These are phyloP conservation scores for Ustilago sp. DNA, from an alignment of 1,284 basidiomycete species.

Conservation along the genomic window DNA sequence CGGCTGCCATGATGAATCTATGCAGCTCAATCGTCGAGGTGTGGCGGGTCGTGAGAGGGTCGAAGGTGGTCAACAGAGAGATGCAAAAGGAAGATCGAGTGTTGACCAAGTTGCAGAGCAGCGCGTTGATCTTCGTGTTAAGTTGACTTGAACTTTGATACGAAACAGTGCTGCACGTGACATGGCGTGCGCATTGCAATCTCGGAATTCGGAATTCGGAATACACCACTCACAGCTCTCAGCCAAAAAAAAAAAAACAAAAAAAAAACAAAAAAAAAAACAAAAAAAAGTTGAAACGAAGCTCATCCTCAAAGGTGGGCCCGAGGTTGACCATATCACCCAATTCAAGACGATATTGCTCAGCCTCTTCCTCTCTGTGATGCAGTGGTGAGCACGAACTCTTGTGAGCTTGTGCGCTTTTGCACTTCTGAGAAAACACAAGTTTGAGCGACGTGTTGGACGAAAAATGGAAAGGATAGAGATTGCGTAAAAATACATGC, in stretches of 20 bases:
- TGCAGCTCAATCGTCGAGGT: neutral
- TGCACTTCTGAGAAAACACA: neutral
- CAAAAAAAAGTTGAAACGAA: neutral
- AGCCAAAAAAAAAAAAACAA: too few species aligned
- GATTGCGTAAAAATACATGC: conserved; percentile 43
- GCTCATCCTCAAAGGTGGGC: neutral
- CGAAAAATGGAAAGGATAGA: neutral
- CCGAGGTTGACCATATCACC: too few species aligned
- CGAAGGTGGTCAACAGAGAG: conserved; percentile 1
- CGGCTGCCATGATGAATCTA: conserved; percentile 17
- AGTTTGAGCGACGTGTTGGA: neutral
- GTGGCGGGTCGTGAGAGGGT: neutral
- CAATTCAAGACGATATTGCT: too few species aligned
- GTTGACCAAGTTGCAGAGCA: neutral
- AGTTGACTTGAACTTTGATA: conserved; percentile 2
- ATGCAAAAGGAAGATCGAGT: neutral
- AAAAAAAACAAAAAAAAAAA: neutral
- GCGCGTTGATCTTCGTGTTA: conserved; percentile 20
- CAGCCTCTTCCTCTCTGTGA: too few species aligned
- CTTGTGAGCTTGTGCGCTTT: neutral
- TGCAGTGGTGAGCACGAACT: too few species aligned
- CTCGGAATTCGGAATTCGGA: conserved; percentile 24
- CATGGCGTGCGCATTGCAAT: neutral
- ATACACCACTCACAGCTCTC: conserved; percentile 8
- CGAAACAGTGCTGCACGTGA: neutral